These are phyloP conservation scores for Parachaetomium inaequale DNA, from an alignment of 495 filamentous ascomycete genomes.

Conservation along the genomic window DNA sequence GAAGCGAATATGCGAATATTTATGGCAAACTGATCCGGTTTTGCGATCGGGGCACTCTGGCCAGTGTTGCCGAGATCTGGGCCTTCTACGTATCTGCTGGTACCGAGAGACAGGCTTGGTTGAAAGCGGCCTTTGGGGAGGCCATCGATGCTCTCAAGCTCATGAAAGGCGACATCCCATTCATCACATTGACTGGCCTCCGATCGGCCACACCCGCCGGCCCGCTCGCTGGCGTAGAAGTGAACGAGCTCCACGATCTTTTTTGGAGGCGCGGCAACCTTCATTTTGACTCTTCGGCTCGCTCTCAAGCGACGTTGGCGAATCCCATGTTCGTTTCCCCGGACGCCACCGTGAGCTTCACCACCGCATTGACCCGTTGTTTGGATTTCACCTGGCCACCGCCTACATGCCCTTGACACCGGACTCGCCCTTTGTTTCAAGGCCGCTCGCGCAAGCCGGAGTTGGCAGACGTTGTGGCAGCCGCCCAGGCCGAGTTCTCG, in stretches of 20 bases:
- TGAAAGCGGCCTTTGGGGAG: neutral
- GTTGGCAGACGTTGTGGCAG: neutral
- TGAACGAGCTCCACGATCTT: neutral
- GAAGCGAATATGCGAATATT: no score
- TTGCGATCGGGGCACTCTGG: conserved; percentile 26
- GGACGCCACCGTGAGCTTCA: conserved; percentile 16
- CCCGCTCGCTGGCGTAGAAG: neutral
- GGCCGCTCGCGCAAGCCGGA: neutral
- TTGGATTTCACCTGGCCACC: conserved; percentile 33
- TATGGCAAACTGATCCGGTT: conserved; percentile 28
- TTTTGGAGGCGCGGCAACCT: conserved; percentile 10
- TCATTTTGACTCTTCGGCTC: neutral
- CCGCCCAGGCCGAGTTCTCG: conserved; percentile 21
- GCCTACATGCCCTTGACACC: conserved; percentile 13
- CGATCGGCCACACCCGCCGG: neutral
- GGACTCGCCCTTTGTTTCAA: neutral
- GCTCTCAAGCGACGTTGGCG: neutral
- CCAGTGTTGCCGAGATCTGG: conserved; percentile 26
- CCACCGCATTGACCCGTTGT: conserved; percentile 27
- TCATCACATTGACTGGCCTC: neutral
- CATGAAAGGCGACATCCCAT: neutral
- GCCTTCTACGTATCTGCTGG: conserved; percentile 18
- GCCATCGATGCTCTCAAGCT: neutral
- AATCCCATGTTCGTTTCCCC: conserved; percentile 25
- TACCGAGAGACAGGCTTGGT: neutral